Percentiles rank a stretch among this genome's conserved stretches.
These are phyloP conservation scores for Citrus unshiu DNA, from an alignment of 345 rosid genomes.

Conservation along the genomic window DNA sequence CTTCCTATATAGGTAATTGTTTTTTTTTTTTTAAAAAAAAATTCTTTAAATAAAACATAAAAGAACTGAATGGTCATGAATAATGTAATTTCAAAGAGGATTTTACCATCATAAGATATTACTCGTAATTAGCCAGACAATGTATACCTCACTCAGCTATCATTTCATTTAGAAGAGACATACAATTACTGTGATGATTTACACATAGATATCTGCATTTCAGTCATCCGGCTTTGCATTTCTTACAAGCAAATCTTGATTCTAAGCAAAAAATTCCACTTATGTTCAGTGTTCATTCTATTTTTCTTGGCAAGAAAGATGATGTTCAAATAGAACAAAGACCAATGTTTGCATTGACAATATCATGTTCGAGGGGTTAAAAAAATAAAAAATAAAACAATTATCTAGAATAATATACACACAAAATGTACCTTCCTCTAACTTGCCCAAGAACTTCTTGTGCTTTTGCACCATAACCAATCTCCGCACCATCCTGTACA, in stretches of 20 bases:
- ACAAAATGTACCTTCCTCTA: constrained; percentile 66
- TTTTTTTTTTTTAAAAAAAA: too few species aligned
- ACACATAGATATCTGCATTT: not conserved
- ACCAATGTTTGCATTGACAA: not conserved
- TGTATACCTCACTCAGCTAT: not conserved
- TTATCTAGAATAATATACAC: not conserved
- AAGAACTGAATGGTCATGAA: not conserved
- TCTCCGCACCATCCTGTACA: constrained; percentile 70
- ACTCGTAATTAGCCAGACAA: not conserved
- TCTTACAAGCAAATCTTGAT: not conserved
- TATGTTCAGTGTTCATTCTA: not conserved
- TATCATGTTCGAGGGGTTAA: too few species aligned
- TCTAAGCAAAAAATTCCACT: too few species aligned
- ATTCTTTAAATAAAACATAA: not conserved
- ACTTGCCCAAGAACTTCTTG: constrained; percentile 94
- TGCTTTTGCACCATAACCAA: constrained; percentile 94
- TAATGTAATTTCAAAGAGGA: not conserved
- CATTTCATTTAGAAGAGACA: not conserved
- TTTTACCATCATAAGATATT: not conserved
- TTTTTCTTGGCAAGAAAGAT: not conserved
- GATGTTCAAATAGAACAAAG: not conserved
- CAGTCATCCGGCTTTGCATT: not conserved
- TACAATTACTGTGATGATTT: not conserved
- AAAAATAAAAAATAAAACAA: not conserved
- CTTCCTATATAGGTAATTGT: not conserved